phyloP scores from a whole-genome alignment of 805 yeast species.

The Wickerhamiella vanderwaltii region DNA sequence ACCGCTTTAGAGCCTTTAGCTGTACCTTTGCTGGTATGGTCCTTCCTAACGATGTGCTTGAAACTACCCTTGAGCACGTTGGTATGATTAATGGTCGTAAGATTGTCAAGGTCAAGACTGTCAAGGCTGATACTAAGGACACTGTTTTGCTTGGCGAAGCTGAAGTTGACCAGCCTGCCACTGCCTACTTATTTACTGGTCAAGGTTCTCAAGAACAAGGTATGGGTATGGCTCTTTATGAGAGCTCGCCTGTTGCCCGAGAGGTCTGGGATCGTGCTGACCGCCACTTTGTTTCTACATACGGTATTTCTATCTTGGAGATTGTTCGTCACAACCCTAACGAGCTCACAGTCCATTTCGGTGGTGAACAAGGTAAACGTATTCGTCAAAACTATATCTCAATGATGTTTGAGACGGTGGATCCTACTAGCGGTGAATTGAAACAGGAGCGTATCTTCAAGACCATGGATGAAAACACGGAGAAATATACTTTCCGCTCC shows the following conservation, averaged over 20 bases:
- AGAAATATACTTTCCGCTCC: conserved; percentile 77
- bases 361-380: conserved; percentile 93
- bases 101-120: conserved; percentile 83
- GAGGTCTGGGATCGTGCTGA: conserved; percentile 98
- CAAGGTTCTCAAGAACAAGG: conserved; percentile 99
- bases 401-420: conserved; percentile 96
- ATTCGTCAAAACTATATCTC: conserved; percentile 89
- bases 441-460: conserved; percentile 92
- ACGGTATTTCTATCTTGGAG: conserved; percentile 93
- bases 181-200: conserved; percentile 96
- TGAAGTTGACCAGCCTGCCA: conserved; percentile 95
- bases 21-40: conserved; percentile 95
- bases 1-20: conserved; percentile 88
- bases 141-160: conserved; percentile 88
- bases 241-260: conserved; percentile 79
- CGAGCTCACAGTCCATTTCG: conserved; percentile 90
- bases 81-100: conserved; percentile 99
- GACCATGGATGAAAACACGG: conserved; percentile 67
- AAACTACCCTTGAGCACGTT: conserved; percentile 80
- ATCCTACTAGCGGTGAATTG: conserved; percentile 58
- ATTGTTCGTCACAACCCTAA: conserved; percentile 93
- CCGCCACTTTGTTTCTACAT: conserved; percentile 76
- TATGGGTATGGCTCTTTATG: conserved; percentile 99
- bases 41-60: conserved; percentile 81
- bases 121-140: conserved; percentile 65